These are phyloP conservation scores for Colletotrichum sp. DNA, from an alignment of 2,329 filamentous ascomycete genomes.

Conservation along the genomic window DNA sequence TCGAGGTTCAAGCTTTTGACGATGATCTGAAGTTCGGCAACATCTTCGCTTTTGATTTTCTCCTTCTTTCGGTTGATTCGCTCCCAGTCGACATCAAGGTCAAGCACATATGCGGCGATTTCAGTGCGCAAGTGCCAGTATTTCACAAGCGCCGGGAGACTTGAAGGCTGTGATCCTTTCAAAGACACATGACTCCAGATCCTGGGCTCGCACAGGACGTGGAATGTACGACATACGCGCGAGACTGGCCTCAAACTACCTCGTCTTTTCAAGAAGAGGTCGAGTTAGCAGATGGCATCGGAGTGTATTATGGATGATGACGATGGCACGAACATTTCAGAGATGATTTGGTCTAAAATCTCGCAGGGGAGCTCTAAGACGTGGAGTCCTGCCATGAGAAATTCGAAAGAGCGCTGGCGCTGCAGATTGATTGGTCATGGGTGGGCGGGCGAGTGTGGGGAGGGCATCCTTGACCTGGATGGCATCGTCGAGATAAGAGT, in stretches of 20 bases:
- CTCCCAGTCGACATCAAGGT: neutral
- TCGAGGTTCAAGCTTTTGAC: neutral
- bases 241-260: neutral
- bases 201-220: neutral
- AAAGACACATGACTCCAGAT: neutral
- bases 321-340: neutral
- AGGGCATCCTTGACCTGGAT: neutral
- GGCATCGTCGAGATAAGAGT: accelerated
- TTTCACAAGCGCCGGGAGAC: neutral
- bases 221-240: neutral
- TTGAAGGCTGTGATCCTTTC: neutral
- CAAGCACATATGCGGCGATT: neutral
- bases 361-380: neutral
- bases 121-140: neutral
- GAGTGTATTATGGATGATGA: neutral
- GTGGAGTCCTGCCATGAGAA: neutral
- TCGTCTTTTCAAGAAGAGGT: neutral
- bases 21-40: neutral
- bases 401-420: neutral
- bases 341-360: neutral
- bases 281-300: neutral
- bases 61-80: neutral
- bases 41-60: neutral
- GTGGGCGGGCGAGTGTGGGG: neutral
- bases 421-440: neutral